Conservation (phyloP, 2,329 filamentous ascomycete species). For the Elsinoe perseae region DNA sequence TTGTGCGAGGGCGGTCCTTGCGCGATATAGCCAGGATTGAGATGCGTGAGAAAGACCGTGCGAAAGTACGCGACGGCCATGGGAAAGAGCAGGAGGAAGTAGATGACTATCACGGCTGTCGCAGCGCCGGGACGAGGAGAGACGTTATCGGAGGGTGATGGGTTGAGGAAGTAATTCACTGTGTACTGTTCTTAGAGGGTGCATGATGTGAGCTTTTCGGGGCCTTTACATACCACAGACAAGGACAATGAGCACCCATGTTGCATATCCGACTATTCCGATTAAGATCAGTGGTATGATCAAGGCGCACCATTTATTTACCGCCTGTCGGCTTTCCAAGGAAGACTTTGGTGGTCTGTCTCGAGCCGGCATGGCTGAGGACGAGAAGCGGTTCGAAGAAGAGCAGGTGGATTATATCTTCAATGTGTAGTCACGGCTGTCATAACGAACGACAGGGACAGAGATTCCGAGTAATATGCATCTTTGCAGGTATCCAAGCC, state of each 20-base stretch:
- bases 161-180: constrained; percentile 65
- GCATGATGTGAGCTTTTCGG: too few relatives aligned
- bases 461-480: neutral
- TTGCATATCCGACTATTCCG: constrained; percentile 59
- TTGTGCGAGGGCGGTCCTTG: constrained; percentile 34
- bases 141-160: constrained; percentile 27
- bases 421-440: neutral
- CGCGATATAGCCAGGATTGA: constrained; percentile 66
- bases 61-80: constrained; percentile 63
- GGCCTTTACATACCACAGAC: constrained; percentile 56
- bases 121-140: constrained; percentile 49
- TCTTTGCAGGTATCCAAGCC: neutral
- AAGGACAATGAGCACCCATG: constrained; percentile 61
- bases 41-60: constrained; percentile 58
- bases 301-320: constrained; percentile 54
- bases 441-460: neutral
- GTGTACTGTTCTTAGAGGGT: constrained; percentile 20
- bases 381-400: neutral
- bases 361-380: constrained; percentile 6
- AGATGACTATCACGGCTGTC: constrained; percentile 62
- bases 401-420: neutral
- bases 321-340: constrained; percentile 21
- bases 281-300: constrained; percentile 63
- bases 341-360: constrained; percentile 14
- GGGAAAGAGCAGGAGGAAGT: constrained; percentile 62